Evolutionary conservation across 306 rosid species (phyloP), one percentile per base, ranked within the genome.

Genomic region (Alnus rubra): DNA sequence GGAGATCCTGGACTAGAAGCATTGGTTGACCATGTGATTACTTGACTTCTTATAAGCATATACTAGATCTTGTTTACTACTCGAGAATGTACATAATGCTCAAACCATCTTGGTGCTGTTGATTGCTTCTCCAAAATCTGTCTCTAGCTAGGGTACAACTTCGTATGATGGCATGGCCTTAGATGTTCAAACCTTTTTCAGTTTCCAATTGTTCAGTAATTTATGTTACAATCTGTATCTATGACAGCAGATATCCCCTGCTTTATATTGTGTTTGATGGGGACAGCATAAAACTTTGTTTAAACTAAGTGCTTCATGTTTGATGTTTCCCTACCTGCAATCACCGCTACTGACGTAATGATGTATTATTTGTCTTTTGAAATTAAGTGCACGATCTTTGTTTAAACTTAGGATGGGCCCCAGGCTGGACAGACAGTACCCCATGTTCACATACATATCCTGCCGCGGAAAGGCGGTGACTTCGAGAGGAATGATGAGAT

Each of bases 371-470:
- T 69, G 49, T 19, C 71, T 65, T 64, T 42, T 8, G 23, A 74
- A 78, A 77, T 79, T 67, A 39, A 9, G 31, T 59, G 65, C 60
- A 59, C 0, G 15, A 59, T 28, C 31, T 59, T 59, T 59, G 13
- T 59, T 59, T 18, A 6, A 54, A 54, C 9, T 0, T 6, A 94
- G 98, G 97, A 95, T 76, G 99, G 98, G 0, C 99, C 97, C 28
- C 90, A 93, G 81, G 96, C 98, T 23, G 99, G 98, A 74, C 98
- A 92, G 85, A 81, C 87, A 0, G 99, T 95, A 62, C 94, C 98
- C 72, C 99, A 95, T 87, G 96, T 95, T 80, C 99, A 95, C 81
- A 87, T 95, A 69, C 99, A 95, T 72, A 82, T 95, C 35, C 55
- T 95, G 63, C 98, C 98, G 0, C 83, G 99, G 71, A 88, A 74